These are phyloP conservation scores for Magnusiomyces magnusii DNA, from an alignment of 1,139 yeast species.

Conservation along the genomic window DNA sequence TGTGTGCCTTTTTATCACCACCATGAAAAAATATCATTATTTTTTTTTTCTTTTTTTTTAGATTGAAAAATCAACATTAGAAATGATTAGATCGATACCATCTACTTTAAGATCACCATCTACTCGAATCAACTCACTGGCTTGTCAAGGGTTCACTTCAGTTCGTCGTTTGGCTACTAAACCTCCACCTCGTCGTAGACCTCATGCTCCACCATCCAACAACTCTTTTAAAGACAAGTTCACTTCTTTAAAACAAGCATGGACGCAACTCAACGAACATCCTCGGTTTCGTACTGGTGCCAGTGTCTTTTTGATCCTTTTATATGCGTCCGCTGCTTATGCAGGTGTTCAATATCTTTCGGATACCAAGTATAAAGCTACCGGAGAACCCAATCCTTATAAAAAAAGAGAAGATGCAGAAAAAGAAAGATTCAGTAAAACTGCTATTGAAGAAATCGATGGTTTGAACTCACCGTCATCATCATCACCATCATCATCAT, in stretches of 20 bases:
- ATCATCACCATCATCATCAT: neutral
- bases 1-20: neutral
- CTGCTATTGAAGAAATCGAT: conserved; percentile 11
- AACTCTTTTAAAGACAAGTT: conserved; percentile 2
- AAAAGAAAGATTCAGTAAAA: conserved; percentile 16
- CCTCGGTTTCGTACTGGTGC: conserved; percentile 17
- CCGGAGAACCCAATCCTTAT: conserved; percentile 33
- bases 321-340: conserved; percentile 27
- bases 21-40: neutral
- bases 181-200: conserved; percentile 5
- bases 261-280: conserved; percentile 20
- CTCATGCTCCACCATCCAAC: conserved; percentile 9
- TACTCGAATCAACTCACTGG: neutral
- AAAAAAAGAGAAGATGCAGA: conserved; percentile 20
- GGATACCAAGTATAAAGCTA: conserved; percentile 34
- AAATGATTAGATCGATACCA: neutral
- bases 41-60: neutral
- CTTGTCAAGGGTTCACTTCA: neutral
- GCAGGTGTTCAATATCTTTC: conserved; percentile 30
- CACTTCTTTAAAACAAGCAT: conserved; percentile 12
- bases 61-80: neutral
- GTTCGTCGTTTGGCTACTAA: neutral
- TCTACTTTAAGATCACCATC: neutral
- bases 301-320: conserved; percentile 21
- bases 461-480: conserved; percentile 9